Percentiles rank a stretch among this genome's conserved stretches.
Evolutionary conservation across 176 grass and related monocot species (phyloP).

Genomic region (Raddia distichophylla): DNA sequence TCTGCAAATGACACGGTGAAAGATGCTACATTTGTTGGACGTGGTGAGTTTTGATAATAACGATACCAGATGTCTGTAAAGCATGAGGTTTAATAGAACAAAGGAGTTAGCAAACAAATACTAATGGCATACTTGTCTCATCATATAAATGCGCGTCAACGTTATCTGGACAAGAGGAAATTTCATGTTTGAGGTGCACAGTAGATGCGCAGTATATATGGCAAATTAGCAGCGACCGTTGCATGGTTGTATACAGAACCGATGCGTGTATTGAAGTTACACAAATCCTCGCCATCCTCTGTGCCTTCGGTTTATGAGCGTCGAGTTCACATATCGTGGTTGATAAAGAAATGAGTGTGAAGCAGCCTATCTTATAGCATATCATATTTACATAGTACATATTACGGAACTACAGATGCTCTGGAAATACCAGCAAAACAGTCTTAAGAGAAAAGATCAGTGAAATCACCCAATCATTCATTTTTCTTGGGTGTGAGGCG

Average conservation of each 20-base stretch:
- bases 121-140: neutral
- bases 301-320: neutral
- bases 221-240: neutral
- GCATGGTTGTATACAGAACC: neutral
- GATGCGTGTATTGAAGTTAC: neutral
- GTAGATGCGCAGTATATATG: neutral
- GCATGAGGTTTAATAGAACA: neutral
- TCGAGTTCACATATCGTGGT: neutral
- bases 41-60: neutral
- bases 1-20: neutral
- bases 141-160: neutral
- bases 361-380: neutral
- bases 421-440: neutral
- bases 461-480: constrained; percentile 1
- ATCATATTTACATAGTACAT: neutral
- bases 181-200: neutral
- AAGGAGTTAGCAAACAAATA: too few species aligned
- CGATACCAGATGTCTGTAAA: neutral
- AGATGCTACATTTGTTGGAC: neutral
- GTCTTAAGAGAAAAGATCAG: neutral
- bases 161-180: neutral
- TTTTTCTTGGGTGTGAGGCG: neutral
- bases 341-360: neutral
- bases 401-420: neutral
- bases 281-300: neutral